Evolutionary conservation across 2,329 filamentous ascomycete genomes (phyloP).

Genomic region (Fusarium scirpi): DNA sequence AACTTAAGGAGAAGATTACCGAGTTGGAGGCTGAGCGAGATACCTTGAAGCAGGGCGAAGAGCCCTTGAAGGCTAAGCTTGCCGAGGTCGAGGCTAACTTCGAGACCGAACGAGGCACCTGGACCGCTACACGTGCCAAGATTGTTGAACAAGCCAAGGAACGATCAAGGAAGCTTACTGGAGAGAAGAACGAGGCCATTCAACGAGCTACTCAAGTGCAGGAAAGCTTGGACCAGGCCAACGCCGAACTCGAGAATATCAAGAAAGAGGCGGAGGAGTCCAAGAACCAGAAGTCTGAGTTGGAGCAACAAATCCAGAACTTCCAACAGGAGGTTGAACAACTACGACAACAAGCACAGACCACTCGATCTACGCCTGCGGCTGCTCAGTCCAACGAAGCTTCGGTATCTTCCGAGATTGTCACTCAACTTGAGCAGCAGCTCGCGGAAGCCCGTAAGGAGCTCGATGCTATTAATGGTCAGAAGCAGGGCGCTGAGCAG

Average conservation of each 20-base stretch:
- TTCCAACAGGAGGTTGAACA: slow-evolving; percentile 59
- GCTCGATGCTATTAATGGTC: slow-evolving; percentile 72
- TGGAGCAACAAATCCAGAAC: slow-evolving; percentile 58
- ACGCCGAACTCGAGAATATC: slow-evolving; percentile 67
- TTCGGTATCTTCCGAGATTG: slow-evolving; percentile 60
- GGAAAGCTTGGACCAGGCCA: slow-evolving; percentile 60
- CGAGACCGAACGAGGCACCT: slow-evolving; percentile 66
- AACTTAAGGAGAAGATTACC: slow-evolving; percentile 82
- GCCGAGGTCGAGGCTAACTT: slow-evolving; percentile 64
- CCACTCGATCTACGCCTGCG: slow-evolving; percentile 53
- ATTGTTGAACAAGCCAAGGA: slow-evolving; percentile 74
- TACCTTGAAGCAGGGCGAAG: slow-evolving; percentile 62
- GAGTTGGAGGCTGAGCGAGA: slow-evolving; percentile 74
- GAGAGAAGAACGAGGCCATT: slow-evolving; percentile 65
- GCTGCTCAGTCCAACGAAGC: slow-evolving; percentile 52
- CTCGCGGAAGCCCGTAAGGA: slow-evolving; percentile 66
- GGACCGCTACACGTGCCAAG: slow-evolving; percentile 64
- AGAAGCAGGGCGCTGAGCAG: slow-evolving; percentile 76
- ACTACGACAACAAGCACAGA: slow-evolving; percentile 53
- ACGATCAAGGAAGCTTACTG: slow-evolving; percentile 65
- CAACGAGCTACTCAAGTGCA: slow-evolving; percentile 66
- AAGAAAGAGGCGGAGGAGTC: slow-evolving; percentile 53
- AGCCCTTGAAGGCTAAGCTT: slow-evolving; percentile 66
- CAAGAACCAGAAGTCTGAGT: slow-evolving; percentile 50
- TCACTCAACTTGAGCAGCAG: slow-evolving; percentile 62